Evolutionary conservation across 345 rosid genomes (phyloP), one percentile per base, ranked within the genome.

Genomic region (Bruguiera sexangula): DNA sequence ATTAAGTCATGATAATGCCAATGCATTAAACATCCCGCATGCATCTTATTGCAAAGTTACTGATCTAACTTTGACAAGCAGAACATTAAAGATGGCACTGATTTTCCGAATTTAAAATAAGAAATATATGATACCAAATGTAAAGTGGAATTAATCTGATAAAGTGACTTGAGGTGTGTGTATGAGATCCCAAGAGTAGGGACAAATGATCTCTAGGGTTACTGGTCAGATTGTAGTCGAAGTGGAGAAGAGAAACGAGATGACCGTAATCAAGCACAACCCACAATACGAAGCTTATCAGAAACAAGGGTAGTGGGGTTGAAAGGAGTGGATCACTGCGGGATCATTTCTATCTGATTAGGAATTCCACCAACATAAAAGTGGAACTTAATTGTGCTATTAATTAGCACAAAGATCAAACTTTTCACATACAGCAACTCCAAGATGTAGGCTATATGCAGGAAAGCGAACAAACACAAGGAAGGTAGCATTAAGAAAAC

Each of bases 281-380:
- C 51, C 58, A 27, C 3, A 50, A 51, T 21, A 21, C 5, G 30
- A 19, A 15, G 22, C 43, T 69, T 57, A 54, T 62, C 74, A 68
- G 24, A 66, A 68, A 55, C 59, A 67, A 11, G 37, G 72, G 27
- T 21, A 75, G 65, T 36, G 69, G 65, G 10, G 11, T n/a, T 30
- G 68, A 24, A 18, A 53, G 34, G 32, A 16, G 30, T 63, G 72
- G 73, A 31, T 36, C 39, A 20, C 37, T 68, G 62, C 37, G 37
- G 37, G 37, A 34, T 8, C 9, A 34, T 34, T 7, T 8, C 39
- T 60, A 32, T 75, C 62, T 66, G 63, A 76, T 70, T 69, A 58
- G 75, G 81, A 79, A 68, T 71, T 50, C 73, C 81, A 82, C 83
- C 66, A 63, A 2, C 60, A 53, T 39, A 27, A 24, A 78, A 78